phyloP scores from a whole-genome alignment of 805 yeast species.

The Wickerhamiella azymoides region DNA sequence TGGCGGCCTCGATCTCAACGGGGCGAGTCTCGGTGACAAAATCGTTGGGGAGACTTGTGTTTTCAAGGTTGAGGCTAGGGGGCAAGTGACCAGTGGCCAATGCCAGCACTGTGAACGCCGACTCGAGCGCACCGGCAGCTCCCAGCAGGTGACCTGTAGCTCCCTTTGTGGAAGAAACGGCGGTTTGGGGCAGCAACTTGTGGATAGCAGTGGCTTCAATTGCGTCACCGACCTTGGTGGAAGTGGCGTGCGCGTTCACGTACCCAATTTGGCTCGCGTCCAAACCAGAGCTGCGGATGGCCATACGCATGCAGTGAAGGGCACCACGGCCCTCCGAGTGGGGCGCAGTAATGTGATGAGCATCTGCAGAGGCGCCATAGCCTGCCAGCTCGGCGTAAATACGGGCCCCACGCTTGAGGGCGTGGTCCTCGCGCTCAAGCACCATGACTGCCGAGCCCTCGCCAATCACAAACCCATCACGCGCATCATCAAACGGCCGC shows the following conservation, averaged over 20 bases:
- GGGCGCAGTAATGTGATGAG: conserved; percentile 88
- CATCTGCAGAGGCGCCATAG: conserved; percentile 87
- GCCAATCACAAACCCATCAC: conserved; percentile 83
- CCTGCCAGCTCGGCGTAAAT: conserved; percentile 77
- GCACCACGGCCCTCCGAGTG: conserved; percentile 76
- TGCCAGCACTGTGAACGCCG: conserved; percentile 64
- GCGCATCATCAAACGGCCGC: conserved; percentile 66
- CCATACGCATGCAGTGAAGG: conserved; percentile 62
- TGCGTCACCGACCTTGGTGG: conserved; percentile 75
- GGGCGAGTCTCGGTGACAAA: conserved; percentile 41
- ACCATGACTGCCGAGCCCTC: conserved; percentile 84
- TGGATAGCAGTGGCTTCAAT: conserved; percentile 73
- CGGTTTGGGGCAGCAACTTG: conserved; percentile 29
- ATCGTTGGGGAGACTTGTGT: conserved; percentile 36
- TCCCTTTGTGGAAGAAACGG: conserved; percentile 75
- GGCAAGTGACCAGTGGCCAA: conserved; percentile 47
- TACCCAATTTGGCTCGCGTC: conserved; percentile 45
- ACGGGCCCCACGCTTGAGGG: conserved; percentile 43
- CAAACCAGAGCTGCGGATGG: conserved; percentile 40
- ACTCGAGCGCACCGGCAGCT: conserved; percentile 91
- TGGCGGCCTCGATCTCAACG: conserved; percentile 39
- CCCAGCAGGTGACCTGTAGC: conserved; percentile 84
- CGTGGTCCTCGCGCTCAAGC: conserved; percentile 67
- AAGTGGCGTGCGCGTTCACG: conserved; percentile 94
- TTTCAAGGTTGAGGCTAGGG: conserved; percentile 61